These are phyloP conservation scores for Penicillium olsonii DNA, from an alignment of 2,329 filamentous ascomycete genomes.

Conservation along the genomic window DNA sequence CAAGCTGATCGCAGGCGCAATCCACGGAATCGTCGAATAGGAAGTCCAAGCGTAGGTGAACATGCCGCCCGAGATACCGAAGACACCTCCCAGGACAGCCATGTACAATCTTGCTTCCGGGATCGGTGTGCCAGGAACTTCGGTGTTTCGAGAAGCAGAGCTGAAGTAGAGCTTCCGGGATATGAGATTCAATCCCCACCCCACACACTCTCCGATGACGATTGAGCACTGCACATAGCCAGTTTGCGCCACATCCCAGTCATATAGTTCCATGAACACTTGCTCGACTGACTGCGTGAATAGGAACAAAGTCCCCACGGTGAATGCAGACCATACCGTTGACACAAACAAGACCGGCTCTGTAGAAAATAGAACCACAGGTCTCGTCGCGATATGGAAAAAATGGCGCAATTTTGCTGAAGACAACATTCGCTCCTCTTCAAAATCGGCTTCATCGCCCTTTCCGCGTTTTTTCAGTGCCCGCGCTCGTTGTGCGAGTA, in stretches of 20 bases:
- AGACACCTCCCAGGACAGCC: conserved; percentile 29
- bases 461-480: conserved; percentile 28
- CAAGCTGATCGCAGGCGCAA: conserved; percentile 27
- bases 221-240: conserved; percentile 41
- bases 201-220: conserved; percentile 41
- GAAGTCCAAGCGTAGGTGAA: conserved; percentile 35
- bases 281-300: conserved; percentile 42
- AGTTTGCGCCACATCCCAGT: conserved; percentile 18
- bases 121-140: conserved; percentile 39
- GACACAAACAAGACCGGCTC: conserved; percentile 43
- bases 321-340: conserved; percentile 44
- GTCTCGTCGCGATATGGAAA: conserved; percentile 30
- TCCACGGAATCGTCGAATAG: conserved; percentile 28
- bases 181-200: conserved; percentile 35
- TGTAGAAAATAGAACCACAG: conserved; percentile 36
- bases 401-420: neutral
- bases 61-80: conserved; percentile 10
- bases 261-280: conserved; percentile 33
- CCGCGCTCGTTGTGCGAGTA: conserved; percentile 29
- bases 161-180: conserved; percentile 19
- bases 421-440: neutral
- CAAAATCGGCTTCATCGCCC: neutral
- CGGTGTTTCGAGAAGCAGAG: conserved; percentile 32
- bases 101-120: conserved; percentile 45
- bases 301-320: conserved; percentile 42